Percentiles rank a stretch among this genome's conserved stretches.
phyloP scores from a whole-genome alignment of 345 rosid species.

The Lumnitzera racemosa region DNA sequence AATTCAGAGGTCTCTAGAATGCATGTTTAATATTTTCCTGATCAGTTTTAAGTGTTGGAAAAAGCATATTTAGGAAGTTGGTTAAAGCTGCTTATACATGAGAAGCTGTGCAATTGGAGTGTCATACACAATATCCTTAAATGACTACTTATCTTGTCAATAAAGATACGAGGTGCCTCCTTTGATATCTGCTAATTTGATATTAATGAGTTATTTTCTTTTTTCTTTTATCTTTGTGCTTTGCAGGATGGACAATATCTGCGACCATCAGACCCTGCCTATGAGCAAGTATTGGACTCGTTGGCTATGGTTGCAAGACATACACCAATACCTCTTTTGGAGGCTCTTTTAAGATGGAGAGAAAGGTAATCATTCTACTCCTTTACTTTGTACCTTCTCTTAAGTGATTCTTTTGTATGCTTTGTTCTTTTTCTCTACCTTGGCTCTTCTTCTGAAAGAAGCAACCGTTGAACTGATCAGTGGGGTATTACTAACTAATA shows the following conservation, averaged over 20 bases:
- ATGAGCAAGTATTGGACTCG: slow-evolving; percentile 95
- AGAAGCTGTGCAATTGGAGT: too few species aligned
- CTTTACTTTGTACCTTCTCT: not conserved
- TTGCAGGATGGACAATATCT: slow-evolving; percentile 95
- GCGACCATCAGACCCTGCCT: slow-evolving; percentile 95
- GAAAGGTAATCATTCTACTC: slow-evolving; percentile 40
- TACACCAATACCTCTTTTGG: slow-evolving; percentile 93
- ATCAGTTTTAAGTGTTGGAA: too few species aligned
- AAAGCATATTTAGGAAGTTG: too few species aligned
- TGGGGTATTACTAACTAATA: too few species aligned
- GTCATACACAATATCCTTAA: too few species aligned
- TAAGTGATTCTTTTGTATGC: not conserved
- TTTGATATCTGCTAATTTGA: not conserved
- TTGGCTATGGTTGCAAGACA: slow-evolving; percentile 97
- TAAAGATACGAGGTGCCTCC: too few species aligned
- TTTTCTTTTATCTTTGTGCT: slow-evolving; percentile 5
- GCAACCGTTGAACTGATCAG: too few species aligned
- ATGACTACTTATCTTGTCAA: too few species aligned
- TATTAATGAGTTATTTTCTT: slow-evolving; percentile 1
- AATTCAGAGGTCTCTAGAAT: too few species aligned
- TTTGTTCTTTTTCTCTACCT: not conserved
- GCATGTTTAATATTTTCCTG: too few species aligned
- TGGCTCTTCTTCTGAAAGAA: too few species aligned
- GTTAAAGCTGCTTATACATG: too few species aligned
- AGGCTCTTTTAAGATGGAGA: slow-evolving; percentile 96